Evolutionary conservation across 257 asterid species (phyloP).

Genomic region (Rehmannia glutinosa): DNA sequence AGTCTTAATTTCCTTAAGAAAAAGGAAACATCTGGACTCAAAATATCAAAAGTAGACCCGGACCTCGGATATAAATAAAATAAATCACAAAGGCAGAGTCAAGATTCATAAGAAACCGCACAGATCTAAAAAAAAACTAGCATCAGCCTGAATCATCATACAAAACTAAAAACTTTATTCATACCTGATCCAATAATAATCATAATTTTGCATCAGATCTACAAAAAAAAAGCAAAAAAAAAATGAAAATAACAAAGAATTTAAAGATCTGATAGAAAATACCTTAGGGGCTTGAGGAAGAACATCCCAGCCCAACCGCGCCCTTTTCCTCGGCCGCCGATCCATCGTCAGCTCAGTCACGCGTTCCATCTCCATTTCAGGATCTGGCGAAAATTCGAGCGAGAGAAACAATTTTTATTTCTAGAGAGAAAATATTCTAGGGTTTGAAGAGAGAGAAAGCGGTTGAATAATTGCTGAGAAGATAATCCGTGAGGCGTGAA

Average conservation of each 20-base stretch:
- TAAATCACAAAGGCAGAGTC: no score
- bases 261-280: conserved; percentile 25
- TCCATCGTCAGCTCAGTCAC: conserved; percentile 83
- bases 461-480: neutral
- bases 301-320: conserved; percentile 93
- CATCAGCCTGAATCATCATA: neutral
- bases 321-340: conserved; percentile 74
- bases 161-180: neutral
- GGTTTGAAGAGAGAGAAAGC: conserved; percentile 19
- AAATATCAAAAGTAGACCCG: neutral
- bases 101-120: no score
- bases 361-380: conserved; percentile 85
- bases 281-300: conserved; percentile 73
- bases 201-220: conserved; percentile 44
- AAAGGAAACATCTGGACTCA: no score
- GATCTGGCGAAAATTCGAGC: conserved; percentile 17
- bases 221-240: conserved; percentile 19
- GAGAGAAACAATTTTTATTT: conserved; percentile 5
- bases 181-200: conserved; percentile 34
- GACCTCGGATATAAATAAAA: no score
- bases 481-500: neutral
- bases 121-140: neutral
- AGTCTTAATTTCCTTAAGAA: no score
- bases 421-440: conserved; percentile 16
- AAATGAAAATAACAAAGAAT: neutral